These are phyloP conservation scores for Yamadazyma buinensis DNA, from an alignment of 1,139 yeast species.

Conservation along the genomic window DNA sequence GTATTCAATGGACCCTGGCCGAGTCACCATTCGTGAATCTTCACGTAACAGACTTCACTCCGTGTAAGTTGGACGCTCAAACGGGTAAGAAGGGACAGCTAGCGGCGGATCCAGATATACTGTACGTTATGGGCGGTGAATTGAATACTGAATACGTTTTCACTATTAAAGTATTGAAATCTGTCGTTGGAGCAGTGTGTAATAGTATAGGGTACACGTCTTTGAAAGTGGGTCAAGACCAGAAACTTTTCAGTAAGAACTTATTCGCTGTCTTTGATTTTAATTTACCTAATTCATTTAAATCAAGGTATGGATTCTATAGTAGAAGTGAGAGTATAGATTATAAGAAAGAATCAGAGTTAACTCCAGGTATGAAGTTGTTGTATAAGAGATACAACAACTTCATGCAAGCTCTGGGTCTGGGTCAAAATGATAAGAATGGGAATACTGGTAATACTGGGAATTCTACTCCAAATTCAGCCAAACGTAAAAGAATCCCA, in stretches of 20 bases:
- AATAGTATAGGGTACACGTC: too few species aligned
- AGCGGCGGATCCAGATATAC: too few species aligned
- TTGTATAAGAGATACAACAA: neutral
- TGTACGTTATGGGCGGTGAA: too few species aligned
- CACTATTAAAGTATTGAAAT: constrained; percentile 1
- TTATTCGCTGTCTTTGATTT: neutral
- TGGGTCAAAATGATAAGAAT: too few species aligned
- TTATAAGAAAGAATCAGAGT: neutral
- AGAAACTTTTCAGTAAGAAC: too few species aligned
- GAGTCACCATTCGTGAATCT: neutral
- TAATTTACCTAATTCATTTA: neutral
- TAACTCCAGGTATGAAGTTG: neutral
- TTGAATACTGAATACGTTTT: neutral
- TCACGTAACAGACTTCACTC: constrained; percentile 3
- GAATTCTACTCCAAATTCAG: too few species aligned
- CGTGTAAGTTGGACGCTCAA: too few species aligned
- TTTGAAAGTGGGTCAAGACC: too few species aligned
- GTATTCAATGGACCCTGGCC: neutral
- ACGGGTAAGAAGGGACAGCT: too few species aligned
- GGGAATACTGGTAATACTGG: too few species aligned
- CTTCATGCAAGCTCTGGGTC: too few species aligned
- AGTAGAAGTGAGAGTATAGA: neutral
- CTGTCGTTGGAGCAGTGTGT: too few species aligned
- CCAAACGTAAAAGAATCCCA: neutral
- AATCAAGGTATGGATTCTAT: neutral